These are phyloP conservation scores for Yueomyces sp. DNA, from an alignment of 805 yeast genomes.

Conservation along the genomic window DNA sequence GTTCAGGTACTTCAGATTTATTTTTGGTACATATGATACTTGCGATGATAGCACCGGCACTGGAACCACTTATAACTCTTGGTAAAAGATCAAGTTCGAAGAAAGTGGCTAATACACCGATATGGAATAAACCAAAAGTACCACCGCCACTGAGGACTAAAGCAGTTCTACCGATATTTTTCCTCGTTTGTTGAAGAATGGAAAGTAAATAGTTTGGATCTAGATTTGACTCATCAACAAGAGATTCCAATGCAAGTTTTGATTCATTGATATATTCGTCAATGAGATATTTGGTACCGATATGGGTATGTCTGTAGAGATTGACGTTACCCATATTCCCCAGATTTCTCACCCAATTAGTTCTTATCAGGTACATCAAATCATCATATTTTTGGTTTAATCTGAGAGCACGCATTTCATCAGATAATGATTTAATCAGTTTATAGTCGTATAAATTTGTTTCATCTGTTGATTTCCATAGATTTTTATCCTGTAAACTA, in stretches of 20 bases:
- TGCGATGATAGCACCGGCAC: conserved; percentile 91
- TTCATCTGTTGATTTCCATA: conserved; percentile 57
- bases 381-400: conserved; percentile 39
- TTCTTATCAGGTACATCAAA: conserved; percentile 63
- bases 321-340: conserved; percentile 79
- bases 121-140: conserved; percentile 79
- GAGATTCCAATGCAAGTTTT: conserved; percentile 27
- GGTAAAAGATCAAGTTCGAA: conserved; percentile 66
- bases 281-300: conserved; percentile 72
- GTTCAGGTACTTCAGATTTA: conserved; percentile 51
- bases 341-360: conserved; percentile 69
- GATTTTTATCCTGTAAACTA: conserved; percentile 42
- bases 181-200: conserved; percentile 72
- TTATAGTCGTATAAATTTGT: conserved; percentile 64
- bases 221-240: conserved; percentile 23
- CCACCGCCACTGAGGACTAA: conserved; percentile 88
- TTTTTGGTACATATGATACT: conserved; percentile 72
- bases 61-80: conserved; percentile 77
- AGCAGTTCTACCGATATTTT: conserved; percentile 87
- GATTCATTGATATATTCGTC: conserved; percentile 78
- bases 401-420: conserved; percentile 49
- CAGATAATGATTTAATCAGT: conserved; percentile 38
- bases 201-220: conserved; percentile 62
- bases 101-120: conserved; percentile 75
- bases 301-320: conserved; percentile 61